Base-by-base conservation (phyloP, 345 rosid genomes). In the Syzygium grande region DNA sequence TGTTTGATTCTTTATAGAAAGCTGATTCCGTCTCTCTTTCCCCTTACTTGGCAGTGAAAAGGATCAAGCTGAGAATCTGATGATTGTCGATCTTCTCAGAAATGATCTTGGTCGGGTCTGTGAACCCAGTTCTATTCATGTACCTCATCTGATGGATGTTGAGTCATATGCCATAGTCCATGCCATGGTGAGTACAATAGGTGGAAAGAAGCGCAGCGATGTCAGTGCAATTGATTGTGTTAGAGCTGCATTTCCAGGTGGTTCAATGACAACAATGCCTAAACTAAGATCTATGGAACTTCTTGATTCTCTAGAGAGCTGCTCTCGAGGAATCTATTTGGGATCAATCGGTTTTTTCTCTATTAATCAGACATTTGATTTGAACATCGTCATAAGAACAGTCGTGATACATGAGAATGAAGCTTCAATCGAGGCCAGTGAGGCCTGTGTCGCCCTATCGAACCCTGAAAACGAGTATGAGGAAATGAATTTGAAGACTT, bases 161-260 rank as follows among this genome's bases (percentile, higher is more conserved):
- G 99, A 98, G 88, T 95, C 99, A n/a, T 96, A 98, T 88, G 96
- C 98, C 86, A 96, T 99, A 1, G 99, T 98, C 49, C 99, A 96
- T 84, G 94, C 99, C 3, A 98, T 98, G 99, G 99, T 98, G 88
- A 98, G 99, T 87, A 98, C 98, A 7, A 89, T 98, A 55, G 91
- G 93, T 1, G 99, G 99, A 54, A 87, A 89, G 53, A 98, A 98
- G 91, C 89, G 73, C 87, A 34, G 95, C 29, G 93, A 94, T 49
- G 87, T 94, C 17, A 95, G 92, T 55, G 95, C 98, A 41, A 92
- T 95, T 6, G 96, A 93, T 61, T 96, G 97, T 51, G 94, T 98
- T 10, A 92, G 90, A 91, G 98, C 98, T 84, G 99, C 99, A 68
- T 98, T 96, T 90, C 99, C 99, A 0, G 99, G 99, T 2, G 99